Conservation (phyloP, 1,284 basidiomycete species). For the Apiotrichum sp. region DNA sequence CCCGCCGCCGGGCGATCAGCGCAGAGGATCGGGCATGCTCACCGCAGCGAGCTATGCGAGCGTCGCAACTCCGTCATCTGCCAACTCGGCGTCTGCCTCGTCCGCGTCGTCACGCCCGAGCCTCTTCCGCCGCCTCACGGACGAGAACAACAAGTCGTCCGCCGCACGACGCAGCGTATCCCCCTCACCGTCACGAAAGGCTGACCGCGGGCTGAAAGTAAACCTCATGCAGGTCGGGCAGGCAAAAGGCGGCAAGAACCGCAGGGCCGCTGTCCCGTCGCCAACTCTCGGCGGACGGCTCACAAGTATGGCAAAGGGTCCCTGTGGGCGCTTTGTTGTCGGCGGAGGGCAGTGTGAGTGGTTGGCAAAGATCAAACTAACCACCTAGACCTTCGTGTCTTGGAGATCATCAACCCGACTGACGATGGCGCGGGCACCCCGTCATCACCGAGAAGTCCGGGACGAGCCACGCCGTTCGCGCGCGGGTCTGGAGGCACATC, state of each 20-base stretch:
- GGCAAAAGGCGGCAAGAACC: conserved; percentile 1
- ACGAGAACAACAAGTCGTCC: neutral
- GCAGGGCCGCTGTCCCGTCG: conserved; percentile 14
- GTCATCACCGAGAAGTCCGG: neutral
- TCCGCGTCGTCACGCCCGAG: neutral
- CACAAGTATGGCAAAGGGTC: conserved; percentile 41
- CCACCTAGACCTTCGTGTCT: conserved; percentile 34
- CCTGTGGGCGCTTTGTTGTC: conserved; percentile 36
- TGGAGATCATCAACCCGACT: conserved; percentile 28
- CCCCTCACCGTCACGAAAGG: neutral
- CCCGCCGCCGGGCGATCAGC: conserved; percentile 1
- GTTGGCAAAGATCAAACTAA: neutral
- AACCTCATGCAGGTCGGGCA: conserved; percentile 24
- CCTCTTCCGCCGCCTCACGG: neutral
- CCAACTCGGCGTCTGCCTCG: neutral
- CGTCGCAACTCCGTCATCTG: neutral
- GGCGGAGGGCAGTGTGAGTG: conserved; percentile 45
- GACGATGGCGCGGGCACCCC: neutral
- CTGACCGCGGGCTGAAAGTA: conserved; percentile 25
- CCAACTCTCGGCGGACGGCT: conserved; percentile 25
- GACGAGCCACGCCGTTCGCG: conserved; percentile 16
- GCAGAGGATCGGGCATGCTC: neutral
- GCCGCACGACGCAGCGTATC: neutral
- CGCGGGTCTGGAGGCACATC: conserved; percentile 36
- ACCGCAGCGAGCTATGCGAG: neutral